Conservation (phyloP, 257 asterid genomes). For the Eustoma russellianum region DNA sequence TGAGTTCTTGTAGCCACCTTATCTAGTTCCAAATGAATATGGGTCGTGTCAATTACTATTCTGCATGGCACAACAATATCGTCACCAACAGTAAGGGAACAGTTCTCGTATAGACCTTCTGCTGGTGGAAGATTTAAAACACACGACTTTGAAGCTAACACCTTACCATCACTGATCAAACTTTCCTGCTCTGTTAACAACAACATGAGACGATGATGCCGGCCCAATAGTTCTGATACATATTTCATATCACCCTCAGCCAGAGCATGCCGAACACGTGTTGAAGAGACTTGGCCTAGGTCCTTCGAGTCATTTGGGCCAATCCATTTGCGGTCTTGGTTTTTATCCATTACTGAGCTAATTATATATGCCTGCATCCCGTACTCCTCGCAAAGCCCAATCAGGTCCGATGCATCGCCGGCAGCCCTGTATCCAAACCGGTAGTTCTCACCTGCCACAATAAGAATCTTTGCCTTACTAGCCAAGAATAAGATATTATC, state of each 20-base stretch:
- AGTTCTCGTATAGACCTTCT: slow-evolving; percentile 65
- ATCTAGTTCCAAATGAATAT: slow-evolving; percentile 65
- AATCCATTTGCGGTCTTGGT: slow-evolving; percentile 25
- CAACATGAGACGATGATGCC: slow-evolving; percentile 63
- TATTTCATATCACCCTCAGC: slow-evolving; percentile 73
- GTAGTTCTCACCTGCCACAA: slow-evolving; percentile 68
- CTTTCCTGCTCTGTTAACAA: slow-evolving; percentile 19
- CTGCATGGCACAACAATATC: slow-evolving; percentile 44
- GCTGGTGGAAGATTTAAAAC: slow-evolving; percentile 81
- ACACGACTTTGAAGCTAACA: slow-evolving; percentile 58
- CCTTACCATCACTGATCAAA: slow-evolving; percentile 22
- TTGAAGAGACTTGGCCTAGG: slow-evolving; percentile 89
- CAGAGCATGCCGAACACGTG: slow-evolving; percentile 83
- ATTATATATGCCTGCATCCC: slow-evolving; percentile 65
- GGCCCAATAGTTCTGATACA: slow-evolving; percentile 78
- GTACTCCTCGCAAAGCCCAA: slow-evolving; percentile 55
- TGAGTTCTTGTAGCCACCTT: slow-evolving; percentile 20
- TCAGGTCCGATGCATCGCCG: slow-evolving; percentile 67
- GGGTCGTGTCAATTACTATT: slow-evolving; percentile 38
- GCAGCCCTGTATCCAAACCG: slow-evolving; percentile 87
- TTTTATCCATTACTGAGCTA: slow-evolving; percentile 74
- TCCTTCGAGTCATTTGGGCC: slow-evolving; percentile 39
- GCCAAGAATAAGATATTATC: neutral
- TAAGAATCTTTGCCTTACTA: slow-evolving; percentile 3
- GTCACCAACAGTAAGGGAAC: slow-evolving; percentile 46